Conservation (phyloP, 306 rosid genomes). For the Myrica gale region DNA sequence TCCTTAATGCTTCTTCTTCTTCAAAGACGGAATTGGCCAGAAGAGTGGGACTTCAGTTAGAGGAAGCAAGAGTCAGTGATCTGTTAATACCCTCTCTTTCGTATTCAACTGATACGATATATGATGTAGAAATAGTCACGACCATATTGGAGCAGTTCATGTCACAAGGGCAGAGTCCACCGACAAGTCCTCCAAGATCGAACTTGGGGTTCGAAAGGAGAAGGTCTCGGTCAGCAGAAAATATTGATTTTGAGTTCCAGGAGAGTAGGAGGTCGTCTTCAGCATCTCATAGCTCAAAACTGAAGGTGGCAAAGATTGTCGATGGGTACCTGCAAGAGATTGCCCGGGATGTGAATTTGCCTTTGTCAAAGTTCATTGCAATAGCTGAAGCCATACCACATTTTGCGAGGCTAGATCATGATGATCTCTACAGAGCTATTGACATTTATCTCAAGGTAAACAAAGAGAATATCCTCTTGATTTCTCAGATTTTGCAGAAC, state of each 20-base stretch:
- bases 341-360: conserved; percentile 71
- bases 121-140: conserved; percentile 79
- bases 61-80: conserved; percentile 75
- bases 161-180: conserved; percentile 88
- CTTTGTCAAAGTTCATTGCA: conserved; percentile 64
- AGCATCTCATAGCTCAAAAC: conserved; percentile 84
- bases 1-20: conserved; percentile 78
- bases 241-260: conserved; percentile 81
- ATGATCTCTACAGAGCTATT: conserved; percentile 91
- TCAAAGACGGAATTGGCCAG: conserved; percentile 79
- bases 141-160: conserved; percentile 72
- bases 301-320: conserved; percentile 87
- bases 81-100: conserved; percentile 74
- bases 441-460: conserved; percentile 93
- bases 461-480: not conserved
- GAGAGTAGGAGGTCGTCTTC: conserved; percentile 94
- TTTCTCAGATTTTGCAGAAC: conserved; percentile 25
- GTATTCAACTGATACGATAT: conserved; percentile 38
- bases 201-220: conserved; percentile 62
- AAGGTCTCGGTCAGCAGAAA: conserved; percentile 92
- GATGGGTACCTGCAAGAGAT: conserved; percentile 88
- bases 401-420: conserved; percentile 93
- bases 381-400: conserved; percentile 84
- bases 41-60: conserved; percentile 79
- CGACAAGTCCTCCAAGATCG: conserved; percentile 84